Evolutionary conservation across 352 stramenopile species (phyloP).

Genomic region (Pythium monospermum): DNA sequence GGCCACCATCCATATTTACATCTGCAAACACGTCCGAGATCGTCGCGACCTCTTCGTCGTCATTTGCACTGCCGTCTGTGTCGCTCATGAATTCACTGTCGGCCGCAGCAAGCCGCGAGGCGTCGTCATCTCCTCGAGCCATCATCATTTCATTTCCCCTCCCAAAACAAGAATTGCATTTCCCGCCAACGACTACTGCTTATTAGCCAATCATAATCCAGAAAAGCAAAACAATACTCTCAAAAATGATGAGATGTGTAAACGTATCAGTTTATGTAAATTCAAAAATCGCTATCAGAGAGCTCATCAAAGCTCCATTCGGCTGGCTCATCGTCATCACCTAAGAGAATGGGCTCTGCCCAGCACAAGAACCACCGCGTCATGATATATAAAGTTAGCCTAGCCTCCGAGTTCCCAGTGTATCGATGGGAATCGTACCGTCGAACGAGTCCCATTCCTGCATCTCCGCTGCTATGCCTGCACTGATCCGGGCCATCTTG

Average conservation of each 20-base stretch:
- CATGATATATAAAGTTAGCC: not conserved
- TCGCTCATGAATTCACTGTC: conserved; percentile 1
- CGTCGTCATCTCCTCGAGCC: conserved; percentile 3
- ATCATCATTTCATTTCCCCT: not conserved
- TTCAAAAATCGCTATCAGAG: conserved; percentile 59
- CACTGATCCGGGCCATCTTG: not conserved
- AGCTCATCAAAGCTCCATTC: conserved; percentile 58
- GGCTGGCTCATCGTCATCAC: conserved; percentile 20
- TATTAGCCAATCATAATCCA: conserved; percentile 20
- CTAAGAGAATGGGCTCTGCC: conserved; percentile 18
- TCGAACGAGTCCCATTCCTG: conserved; percentile 62
- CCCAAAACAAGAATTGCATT: no score
- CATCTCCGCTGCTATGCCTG: conserved; percentile 41
- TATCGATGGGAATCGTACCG: conserved; percentile 24
- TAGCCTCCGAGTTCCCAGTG: not conserved
- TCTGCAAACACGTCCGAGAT: conserved; percentile 66
- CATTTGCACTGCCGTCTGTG: conserved; percentile 14
- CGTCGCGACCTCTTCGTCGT: conserved; percentile 39
- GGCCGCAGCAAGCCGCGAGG: not conserved
- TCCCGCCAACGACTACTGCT: conserved; percentile 15
- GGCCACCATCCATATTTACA: conserved; percentile 10
- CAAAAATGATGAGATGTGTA: no score
- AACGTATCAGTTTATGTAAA: not conserved
- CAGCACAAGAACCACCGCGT: no score
- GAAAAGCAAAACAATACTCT: no score